Conservation (phyloP, 2,329 filamentous ascomycete species). For the Emericellopsis cladophorae region DNA sequence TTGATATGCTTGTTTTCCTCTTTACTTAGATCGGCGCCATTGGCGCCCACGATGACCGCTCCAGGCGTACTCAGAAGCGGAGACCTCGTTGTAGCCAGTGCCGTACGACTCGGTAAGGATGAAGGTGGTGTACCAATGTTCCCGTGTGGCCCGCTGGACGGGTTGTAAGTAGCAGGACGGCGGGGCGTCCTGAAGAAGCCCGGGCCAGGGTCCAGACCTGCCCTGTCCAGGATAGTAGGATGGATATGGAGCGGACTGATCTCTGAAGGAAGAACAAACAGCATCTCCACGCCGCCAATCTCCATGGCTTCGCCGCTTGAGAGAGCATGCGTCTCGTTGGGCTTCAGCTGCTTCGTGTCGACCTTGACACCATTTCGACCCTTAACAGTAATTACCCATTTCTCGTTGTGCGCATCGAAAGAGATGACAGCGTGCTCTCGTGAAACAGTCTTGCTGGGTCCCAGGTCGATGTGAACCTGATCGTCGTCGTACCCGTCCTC, state of each 20-base stretch:
- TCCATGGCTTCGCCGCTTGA: conserved; percentile 85
- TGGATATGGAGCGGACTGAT: conserved; percentile 54
- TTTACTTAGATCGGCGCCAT: conserved; percentile 62
- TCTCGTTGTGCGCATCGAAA: conserved; percentile 54
- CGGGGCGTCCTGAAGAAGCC: conserved; percentile 6
- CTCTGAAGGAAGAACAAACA: conserved; percentile 85
- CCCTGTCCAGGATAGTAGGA: conserved; percentile 55
- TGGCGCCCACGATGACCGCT: conserved; percentile 22
- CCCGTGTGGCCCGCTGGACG: conserved; percentile 46
- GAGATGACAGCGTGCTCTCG: conserved; percentile 64
- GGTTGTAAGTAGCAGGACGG: conserved; percentile 38
- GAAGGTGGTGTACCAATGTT: conserved; percentile 46
- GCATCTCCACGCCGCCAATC: conserved; percentile 91
- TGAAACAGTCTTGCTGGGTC: conserved; percentile 71
- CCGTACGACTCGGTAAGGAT: neutral
- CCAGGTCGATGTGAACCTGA: conserved; percentile 74
- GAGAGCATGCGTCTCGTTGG: conserved; percentile 52
- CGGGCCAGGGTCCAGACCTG: conserved; percentile 31
- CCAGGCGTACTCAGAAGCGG: conserved; percentile 21
- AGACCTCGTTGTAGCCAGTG: conserved; percentile 7
- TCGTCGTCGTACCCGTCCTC: conserved; percentile 32
- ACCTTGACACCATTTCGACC: conserved; percentile 86
- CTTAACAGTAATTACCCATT: conserved; percentile 78
- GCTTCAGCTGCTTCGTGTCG: conserved; percentile 59
- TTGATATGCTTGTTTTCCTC: conserved; percentile 86